These are phyloP conservation scores for Botryotinia calthae DNA, from an alignment of 2,329 filamentous ascomycete genomes.

Conservation along the genomic window DNA sequence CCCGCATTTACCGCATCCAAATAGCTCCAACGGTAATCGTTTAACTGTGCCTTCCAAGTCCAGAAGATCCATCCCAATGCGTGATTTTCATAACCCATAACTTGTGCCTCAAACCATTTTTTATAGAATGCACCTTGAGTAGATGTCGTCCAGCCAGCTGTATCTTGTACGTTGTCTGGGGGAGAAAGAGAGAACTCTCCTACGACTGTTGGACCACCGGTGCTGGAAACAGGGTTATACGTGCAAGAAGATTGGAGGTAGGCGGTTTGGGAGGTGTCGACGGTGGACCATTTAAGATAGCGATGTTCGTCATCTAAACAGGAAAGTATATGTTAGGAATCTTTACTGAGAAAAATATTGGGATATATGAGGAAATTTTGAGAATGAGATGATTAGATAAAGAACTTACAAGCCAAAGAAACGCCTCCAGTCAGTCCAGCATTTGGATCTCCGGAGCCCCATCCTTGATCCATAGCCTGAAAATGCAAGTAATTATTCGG, in stretches of 20 bases:
- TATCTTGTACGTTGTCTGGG: slow-evolving; percentile 48
- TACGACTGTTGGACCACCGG: slow-evolving; percentile 48
- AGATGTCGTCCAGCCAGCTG: slow-evolving; percentile 44
- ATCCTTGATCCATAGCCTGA: slow-evolving; percentile 51
- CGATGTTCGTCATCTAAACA: slow-evolving; percentile 42
- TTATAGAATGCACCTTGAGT: slow-evolving; percentile 50
- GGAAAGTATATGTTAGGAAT: slow-evolving; percentile 3
- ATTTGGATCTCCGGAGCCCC: slow-evolving; percentile 55
- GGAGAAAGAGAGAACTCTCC: slow-evolving; percentile 59
- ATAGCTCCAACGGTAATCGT: slow-evolving; percentile 52
- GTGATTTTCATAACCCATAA: slow-evolving; percentile 51
- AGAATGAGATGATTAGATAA: slow-evolving; percentile 37
- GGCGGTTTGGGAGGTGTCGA: slow-evolving; percentile 45
- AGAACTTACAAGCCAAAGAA: slow-evolving; percentile 44
- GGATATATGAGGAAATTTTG: neutral
- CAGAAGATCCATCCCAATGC: slow-evolving; percentile 57
- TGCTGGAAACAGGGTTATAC: slow-evolving; percentile 43
- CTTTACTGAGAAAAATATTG: neutral
- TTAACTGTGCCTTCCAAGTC: slow-evolving; percentile 55
- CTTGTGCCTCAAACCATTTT: slow-evolving; percentile 57
- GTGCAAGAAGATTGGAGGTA: slow-evolving; percentile 54
- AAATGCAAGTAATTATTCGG: slow-evolving; percentile 50
- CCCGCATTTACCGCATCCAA: slow-evolving; percentile 42
- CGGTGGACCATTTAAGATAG: slow-evolving; percentile 53
- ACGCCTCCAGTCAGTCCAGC: slow-evolving; percentile 44